Evolutionary conservation across 805 yeast species (phyloP), one percentile per base, ranked within the genome.

Genomic region (Yarrowia yakushimensis): DNA sequence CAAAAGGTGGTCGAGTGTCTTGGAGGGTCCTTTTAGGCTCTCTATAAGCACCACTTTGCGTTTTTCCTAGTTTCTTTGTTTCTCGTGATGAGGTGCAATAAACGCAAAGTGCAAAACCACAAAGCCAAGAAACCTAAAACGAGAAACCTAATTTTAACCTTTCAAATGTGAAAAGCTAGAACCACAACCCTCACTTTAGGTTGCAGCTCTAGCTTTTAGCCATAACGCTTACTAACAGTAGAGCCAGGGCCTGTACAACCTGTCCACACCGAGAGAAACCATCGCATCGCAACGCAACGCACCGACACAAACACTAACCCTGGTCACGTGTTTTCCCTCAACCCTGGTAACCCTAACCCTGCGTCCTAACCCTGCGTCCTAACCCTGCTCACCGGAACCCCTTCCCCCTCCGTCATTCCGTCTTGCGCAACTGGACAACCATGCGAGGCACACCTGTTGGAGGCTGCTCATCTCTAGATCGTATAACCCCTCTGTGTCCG

Each of bases 1-100:
- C 54, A 46, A 46, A 46, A 46, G 54, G 54, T 46, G 54, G 54
- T 46, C 54, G 54, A 46, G 54, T 46, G 54, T 46, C 54, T 46
- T 46, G 54, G 54, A 30, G 37, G 18, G 54, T 23, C 39, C 20
- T 31, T 46, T 46, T 46, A 46, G 54, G 39, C 54, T 46, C 54
- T 15, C 39, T 46, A 31, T 46, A 31, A 31, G 37, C 20, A 46
- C 52, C 52, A 46, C 39, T 46, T 46, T 46, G 54, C n/a, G 54
- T 30, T 46, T 46, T 46, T 46, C 17, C 28, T 3, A 4, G 13
- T 15, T 20, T 31, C 54, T 46, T 46, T 46, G 54, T 46, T 43
- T 46, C 39, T 30, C 18, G 54, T 46, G 54, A 46, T 46, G 54
- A 46, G 54, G 54, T 46, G 37, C 54, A 31, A 46, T n/a, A 46